Conservation (phyloP, 345 rosid species). For the Eutrema heterophyllum region DNA sequence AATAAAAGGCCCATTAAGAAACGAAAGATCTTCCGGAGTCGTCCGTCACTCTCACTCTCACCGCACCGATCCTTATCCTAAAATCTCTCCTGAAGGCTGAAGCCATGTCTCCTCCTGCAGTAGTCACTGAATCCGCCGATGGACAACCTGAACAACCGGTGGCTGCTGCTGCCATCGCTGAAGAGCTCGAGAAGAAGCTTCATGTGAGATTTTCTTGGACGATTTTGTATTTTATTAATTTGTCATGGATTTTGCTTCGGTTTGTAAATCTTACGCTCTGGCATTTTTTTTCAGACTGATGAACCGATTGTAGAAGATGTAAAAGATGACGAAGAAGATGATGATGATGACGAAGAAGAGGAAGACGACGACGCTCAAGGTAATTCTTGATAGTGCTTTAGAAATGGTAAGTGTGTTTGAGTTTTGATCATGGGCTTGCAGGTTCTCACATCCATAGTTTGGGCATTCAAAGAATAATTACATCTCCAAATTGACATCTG, state of each 20-base stretch:
- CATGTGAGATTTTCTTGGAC: slow-evolving; percentile 20
- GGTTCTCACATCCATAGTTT: background rate
- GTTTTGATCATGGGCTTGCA: background rate
- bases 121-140: slow-evolving; percentile 43
- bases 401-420: background rate
- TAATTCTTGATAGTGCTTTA: slow-evolving; percentile 2
- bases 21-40: background rate
- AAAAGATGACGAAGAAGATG: slow-evolving; percentile 63
- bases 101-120: slow-evolving; percentile 55
- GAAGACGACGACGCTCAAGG: slow-evolving; percentile 62
- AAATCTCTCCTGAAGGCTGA: background rate
- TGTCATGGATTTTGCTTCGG: background rate
- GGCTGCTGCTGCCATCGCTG: slow-evolving; percentile 23
- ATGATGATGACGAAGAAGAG: slow-evolving; percentile 63
- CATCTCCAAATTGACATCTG: background rate
- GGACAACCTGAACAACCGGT: slow-evolving; percentile 20
- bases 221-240: background rate
- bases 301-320: slow-evolving; percentile 64
- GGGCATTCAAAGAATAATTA: background rate
- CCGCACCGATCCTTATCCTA: slow-evolving; percentile 12
- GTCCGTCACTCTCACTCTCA: background rate
- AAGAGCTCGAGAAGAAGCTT: slow-evolving; percentile 37
- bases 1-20: background rate
- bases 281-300: slow-evolving; percentile 31
- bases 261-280: background rate